Percentiles rank a stretch among this genome's conserved stretches.
phyloP scores from a whole-genome alignment of 192 early-diverging fungal species.

The Coemansia sp. region DNA sequence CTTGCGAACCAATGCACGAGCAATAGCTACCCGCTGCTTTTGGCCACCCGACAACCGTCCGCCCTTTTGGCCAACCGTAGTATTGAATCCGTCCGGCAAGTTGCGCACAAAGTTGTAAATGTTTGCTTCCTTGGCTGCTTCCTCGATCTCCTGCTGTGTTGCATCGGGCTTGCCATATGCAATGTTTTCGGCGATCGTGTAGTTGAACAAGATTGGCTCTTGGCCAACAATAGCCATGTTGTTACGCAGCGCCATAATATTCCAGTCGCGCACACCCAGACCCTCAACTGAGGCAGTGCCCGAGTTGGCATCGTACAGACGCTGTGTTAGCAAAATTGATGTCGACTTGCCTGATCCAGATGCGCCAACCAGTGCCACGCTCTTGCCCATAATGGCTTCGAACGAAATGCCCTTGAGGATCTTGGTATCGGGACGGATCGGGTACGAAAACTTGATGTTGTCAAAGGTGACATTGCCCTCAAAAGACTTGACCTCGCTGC shows the following conservation, averaged over 20 bases:
- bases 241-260: slow-evolving; percentile 66
- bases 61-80: slow-evolving; percentile 78
- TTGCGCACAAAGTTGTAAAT: slow-evolving; percentile 81
- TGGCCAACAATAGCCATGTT: slow-evolving; percentile 84
- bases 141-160: slow-evolving; percentile 61
- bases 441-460: slow-evolving; percentile 62
- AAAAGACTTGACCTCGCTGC: slow-evolving; percentile 68
- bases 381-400: slow-evolving; percentile 59
- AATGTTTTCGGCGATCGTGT: slow-evolving; percentile 87
- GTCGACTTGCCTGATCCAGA: slow-evolving; percentile 85
- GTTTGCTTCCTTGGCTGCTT: slow-evolving; percentile 62
- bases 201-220: slow-evolving; percentile 87
- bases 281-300: slow-evolving; percentile 65
- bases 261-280: slow-evolving; percentile 60
- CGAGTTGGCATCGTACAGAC: slow-evolving; percentile 72
- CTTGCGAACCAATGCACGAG: too few relatives aligned
- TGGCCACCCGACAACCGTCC: slow-evolving; percentile 83
- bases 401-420: slow-evolving; percentile 67
- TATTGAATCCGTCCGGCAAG: slow-evolving; percentile 80
- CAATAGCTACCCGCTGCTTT: slow-evolving; percentile 90
- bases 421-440: slow-evolving; percentile 61
- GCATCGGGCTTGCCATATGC: slow-evolving; percentile 64
- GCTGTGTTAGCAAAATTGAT: slow-evolving; percentile 63
- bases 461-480: slow-evolving; percentile 44
- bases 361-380: slow-evolving; percentile 80